Conservation (phyloP, 75 land plant genomes). For the Ceratopteris richardii region DNA sequence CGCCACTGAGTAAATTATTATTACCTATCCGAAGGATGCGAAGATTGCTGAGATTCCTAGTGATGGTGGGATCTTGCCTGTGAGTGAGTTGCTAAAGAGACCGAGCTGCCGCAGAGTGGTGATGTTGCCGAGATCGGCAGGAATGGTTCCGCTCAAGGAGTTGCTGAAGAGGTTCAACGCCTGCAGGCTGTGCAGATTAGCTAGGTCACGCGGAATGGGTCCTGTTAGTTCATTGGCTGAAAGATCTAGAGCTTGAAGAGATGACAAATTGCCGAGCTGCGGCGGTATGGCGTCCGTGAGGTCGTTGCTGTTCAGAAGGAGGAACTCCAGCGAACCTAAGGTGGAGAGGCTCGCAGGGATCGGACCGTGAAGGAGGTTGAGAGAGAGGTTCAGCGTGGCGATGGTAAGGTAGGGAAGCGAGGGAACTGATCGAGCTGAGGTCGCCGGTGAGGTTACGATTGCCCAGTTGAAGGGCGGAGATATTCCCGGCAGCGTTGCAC, state of each 20-base stretch:
- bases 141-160: constrained; percentile 50
- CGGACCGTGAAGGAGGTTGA: constrained; percentile 11
- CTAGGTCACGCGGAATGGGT: constrained; percentile 32
- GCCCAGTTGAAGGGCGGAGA: constrained; percentile 52
- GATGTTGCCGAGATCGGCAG: constrained; percentile 37
- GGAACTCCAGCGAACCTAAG: too few species aligned
- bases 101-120: constrained; percentile 47
- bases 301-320: too few species aligned
- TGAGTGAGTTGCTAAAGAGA: constrained; percentile 58
- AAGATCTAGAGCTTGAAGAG: constrained; percentile 35
- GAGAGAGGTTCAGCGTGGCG: constrained; percentile 30
- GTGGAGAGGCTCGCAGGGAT: too few species aligned
- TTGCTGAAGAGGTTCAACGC: constrained; percentile 48
- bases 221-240: constrained; percentile 46
- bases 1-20: constrained; percentile 65
- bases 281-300: too few species aligned
- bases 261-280: too few species aligned
- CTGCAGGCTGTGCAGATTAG: constrained; percentile 23
- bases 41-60: constrained; percentile 51
- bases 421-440: constrained; percentile 31
- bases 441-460: constrained; percentile 44
- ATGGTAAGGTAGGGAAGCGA: constrained; percentile 24
- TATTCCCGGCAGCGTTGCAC: constrained; percentile 22
- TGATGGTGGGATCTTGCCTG: constrained; percentile 54
- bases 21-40: constrained; percentile 55